Conservation (phyloP, 495 filamentous ascomycete species). For the Penicillium egyptiacum region DNA sequence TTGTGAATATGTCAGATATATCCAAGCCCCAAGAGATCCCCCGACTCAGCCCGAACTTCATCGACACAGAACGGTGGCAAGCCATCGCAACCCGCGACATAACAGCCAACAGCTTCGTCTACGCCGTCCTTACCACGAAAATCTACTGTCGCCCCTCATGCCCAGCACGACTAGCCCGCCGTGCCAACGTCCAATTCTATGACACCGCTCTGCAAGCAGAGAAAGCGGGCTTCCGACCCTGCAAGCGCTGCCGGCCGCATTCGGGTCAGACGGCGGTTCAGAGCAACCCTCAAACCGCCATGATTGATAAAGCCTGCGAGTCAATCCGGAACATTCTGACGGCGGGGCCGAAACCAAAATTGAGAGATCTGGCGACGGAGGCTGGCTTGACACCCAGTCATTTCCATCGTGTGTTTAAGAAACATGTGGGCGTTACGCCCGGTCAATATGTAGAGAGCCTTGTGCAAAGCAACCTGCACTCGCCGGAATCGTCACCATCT, state of each 20-base stretch:
- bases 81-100: slow-evolving; percentile 55
- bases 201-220: slow-evolving; percentile 54
- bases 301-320: slow-evolving; percentile 49
- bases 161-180: slow-evolving; percentile 58
- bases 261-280: slow-evolving; percentile 32
- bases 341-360: slow-evolving; percentile 38
- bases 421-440: slow-evolving; percentile 59
- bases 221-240: slow-evolving; percentile 57
- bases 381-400: slow-evolving; percentile 59
- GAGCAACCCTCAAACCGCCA: slow-evolving; percentile 41
- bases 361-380: slow-evolving; percentile 51
- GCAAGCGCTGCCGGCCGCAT: slow-evolving; percentile 64
- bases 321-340: slow-evolving; percentile 29
- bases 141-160: slow-evolving; percentile 67
- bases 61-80: slow-evolving; percentile 52
- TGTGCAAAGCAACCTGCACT: slow-evolving; percentile 6
- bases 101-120: slow-evolving; percentile 55
- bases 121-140: slow-evolving; percentile 60
- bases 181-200: slow-evolving; percentile 62
- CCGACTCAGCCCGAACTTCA: slow-evolving; percentile 27
- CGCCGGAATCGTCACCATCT: slow-evolving; percentile 12
- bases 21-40: slow-evolving; percentile 26
- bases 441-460: slow-evolving; percentile 48
- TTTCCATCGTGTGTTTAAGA: slow-evolving; percentile 64
- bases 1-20: neutral